phyloP scores from a whole-genome alignment of 1,284 basidiomycete species.

The Tilletia horrida region DNA sequence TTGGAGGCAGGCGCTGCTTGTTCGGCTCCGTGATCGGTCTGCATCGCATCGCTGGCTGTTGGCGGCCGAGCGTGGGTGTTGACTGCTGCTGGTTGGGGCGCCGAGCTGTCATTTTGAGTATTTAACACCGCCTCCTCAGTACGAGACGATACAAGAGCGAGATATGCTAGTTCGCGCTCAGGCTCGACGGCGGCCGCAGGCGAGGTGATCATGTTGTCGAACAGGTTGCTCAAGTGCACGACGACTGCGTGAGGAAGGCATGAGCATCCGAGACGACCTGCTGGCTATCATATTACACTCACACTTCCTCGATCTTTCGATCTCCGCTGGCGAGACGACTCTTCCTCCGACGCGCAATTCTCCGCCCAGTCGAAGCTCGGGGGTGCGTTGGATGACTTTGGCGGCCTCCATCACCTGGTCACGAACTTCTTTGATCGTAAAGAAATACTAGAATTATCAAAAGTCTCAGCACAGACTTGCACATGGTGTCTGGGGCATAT shows the following conservation, averaged over 20 bases:
- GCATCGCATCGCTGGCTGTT: background rate
- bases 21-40: slow-evolving; percentile 13
- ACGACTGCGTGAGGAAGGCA: slow-evolving; percentile 63
- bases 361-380: background rate
- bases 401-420: slow-evolving; percentile 63
- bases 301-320: slow-evolving; percentile 79
- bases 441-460: slow-evolving; percentile 69
- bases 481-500: background rate
- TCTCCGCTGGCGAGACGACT: slow-evolving; percentile 72
- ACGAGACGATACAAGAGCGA: slow-evolving; percentile 83
- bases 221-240: slow-evolving; percentile 71
- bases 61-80: background rate
- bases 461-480: background rate
- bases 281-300: slow-evolving; percentile 40
- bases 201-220: slow-evolving; percentile 71
- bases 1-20: background rate
- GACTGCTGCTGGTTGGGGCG: background rate
- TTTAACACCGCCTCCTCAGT: slow-evolving; percentile 65
- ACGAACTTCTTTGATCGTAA: slow-evolving; percentile 83
- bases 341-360: slow-evolving; percentile 72
- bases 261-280: background rate
- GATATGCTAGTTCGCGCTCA: slow-evolving; percentile 78
- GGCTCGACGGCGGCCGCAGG: slow-evolving; percentile 72
- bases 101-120: background rate
- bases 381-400: background rate